These are phyloP conservation scores for Gilbertella persicaria DNA, from an alignment of 371 early-diverging fungal genomes.

Conservation along the genomic window DNA sequence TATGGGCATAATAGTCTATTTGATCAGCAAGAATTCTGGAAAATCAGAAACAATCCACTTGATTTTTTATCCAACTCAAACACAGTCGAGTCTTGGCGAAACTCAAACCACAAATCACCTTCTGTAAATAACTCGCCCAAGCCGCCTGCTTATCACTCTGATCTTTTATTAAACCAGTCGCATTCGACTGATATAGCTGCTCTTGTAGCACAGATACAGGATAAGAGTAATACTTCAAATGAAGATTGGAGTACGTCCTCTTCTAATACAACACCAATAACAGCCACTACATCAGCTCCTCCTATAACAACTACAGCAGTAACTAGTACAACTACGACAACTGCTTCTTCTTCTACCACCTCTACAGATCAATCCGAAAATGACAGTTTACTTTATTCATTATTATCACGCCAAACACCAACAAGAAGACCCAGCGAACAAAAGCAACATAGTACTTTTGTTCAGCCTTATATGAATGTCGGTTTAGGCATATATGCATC, in stretches of 20 bases:
- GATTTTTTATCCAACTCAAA: background rate
- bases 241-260: slow-evolving; percentile 2
- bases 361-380: slow-evolving; percentile 2
- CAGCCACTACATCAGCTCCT: background rate
- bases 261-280: background rate
- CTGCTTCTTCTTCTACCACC: background rate
- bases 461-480: slow-evolving; percentile 41
- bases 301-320: slow-evolving; percentile 2
- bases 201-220: slow-evolving; percentile 26
- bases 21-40: too few species aligned
- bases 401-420: slow-evolving; percentile 18
- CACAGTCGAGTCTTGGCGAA: too few species aligned
- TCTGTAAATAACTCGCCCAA: background rate
- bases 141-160: background rate
- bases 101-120: background rate
- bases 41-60: background rate
- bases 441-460: background rate
- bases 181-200: slow-evolving; percentile 22
- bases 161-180: slow-evolving; percentile 8
- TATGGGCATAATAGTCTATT: background rate
- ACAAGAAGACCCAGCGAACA: background rate
- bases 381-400: slow-evolving; percentile 17
- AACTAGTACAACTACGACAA: background rate
- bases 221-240: slow-evolving; percentile 10
- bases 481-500: slow-evolving; percentile 55